Percentiles rank a stretch among this genome's conserved stretches.
Conservation (phyloP, 208 protist species). For the Herpetomonas samuelpessoai region DNA sequence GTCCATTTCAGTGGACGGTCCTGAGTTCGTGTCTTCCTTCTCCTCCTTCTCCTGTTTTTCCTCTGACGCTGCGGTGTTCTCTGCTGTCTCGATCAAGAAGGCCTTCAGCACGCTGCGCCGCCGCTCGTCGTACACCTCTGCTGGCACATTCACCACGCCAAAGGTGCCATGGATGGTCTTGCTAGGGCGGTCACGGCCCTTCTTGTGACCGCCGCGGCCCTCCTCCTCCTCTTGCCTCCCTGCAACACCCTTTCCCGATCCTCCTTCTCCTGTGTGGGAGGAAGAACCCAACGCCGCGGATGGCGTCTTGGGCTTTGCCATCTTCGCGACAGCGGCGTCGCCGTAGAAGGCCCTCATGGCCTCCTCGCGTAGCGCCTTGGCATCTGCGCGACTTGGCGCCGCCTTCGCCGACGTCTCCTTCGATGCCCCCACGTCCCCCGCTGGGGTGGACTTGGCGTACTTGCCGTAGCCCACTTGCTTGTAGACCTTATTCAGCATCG, state of each 20-base stretch:
- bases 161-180: conserved; percentile 67
- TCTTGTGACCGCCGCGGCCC: neutral
- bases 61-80: too few relatives aligned
- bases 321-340: conserved; percentile 14
- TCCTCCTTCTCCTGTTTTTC: too few relatives aligned
- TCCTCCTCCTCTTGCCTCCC: too few relatives aligned
- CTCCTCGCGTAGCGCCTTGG: conserved; percentile 48
- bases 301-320: neutral
- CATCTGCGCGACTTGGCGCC: conserved; percentile 18
- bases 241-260: too few relatives aligned
- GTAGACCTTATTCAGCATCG: conserved; percentile 37
- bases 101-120: conserved; percentile 30
- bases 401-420: conserved; percentile 13
- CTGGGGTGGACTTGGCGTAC: conserved; percentile 7
- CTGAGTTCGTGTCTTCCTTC: too few relatives aligned
- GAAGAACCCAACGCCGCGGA: neutral
- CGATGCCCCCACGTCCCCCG: conserved; percentile 7
- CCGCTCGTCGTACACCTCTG: conserved; percentile 54
- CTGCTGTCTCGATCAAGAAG: conserved; percentile 28
- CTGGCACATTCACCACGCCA: conserved; percentile 75
- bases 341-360: conserved; percentile 35
- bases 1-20: too few relatives aligned
- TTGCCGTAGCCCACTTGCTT: conserved; percentile 70
- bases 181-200: neutral
- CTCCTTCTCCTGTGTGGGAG: too few relatives aligned